Percentiles rank a stretch among this genome's conserved stretches.
phyloP scores from a whole-genome alignment of 2,329 filamentous ascomycete genomes.

The Neopestalotiopsis clavispora region DNA sequence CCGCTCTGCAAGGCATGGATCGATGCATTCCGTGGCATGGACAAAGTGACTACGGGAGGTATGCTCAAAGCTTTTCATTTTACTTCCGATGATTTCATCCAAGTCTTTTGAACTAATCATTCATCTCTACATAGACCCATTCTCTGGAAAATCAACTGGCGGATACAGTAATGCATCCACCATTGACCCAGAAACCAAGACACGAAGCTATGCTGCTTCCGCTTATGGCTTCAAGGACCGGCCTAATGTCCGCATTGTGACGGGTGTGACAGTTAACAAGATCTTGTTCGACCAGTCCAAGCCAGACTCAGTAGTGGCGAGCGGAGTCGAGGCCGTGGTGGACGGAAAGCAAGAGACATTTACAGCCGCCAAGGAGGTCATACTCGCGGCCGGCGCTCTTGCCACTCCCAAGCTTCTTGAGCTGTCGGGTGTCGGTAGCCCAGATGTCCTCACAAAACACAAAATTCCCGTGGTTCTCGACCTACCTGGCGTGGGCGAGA shows the following conservation, averaged over 20 bases:
- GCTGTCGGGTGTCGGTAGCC: constrained; percentile 55
- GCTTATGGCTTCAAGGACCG: constrained; percentile 44
- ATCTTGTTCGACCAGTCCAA: constrained; percentile 45
- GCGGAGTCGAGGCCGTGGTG: constrained; percentile 47
- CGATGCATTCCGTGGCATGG: constrained; percentile 20
- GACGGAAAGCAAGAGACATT: constrained; percentile 40
- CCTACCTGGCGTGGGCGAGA: constrained; percentile 56
- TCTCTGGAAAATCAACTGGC: constrained; percentile 17
- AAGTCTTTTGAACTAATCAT: neutral
- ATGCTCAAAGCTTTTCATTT: neutral
- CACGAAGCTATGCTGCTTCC: constrained; percentile 41
- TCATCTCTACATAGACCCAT: constrained; percentile 14
- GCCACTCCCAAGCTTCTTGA: constrained; percentile 57
- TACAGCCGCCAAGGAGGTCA: constrained; percentile 49
- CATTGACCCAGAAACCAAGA: constrained; percentile 19
- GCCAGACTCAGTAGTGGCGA: constrained; percentile 33
- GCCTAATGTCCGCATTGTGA: constrained; percentile 50
- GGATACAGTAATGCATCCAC: constrained; percentile 17
- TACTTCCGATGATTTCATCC: neutral
- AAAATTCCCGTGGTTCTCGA: constrained; percentile 49
- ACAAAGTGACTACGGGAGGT: constrained; percentile 16
- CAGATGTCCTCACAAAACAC: constrained; percentile 39
- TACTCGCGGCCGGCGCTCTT: constrained; percentile 53
- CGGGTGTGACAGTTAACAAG: constrained; percentile 49
- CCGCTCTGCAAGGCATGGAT: constrained; percentile 23